Evolutionary conservation across 345 rosid species (phyloP).

Genomic region (Hypericum androsaemum): DNA sequence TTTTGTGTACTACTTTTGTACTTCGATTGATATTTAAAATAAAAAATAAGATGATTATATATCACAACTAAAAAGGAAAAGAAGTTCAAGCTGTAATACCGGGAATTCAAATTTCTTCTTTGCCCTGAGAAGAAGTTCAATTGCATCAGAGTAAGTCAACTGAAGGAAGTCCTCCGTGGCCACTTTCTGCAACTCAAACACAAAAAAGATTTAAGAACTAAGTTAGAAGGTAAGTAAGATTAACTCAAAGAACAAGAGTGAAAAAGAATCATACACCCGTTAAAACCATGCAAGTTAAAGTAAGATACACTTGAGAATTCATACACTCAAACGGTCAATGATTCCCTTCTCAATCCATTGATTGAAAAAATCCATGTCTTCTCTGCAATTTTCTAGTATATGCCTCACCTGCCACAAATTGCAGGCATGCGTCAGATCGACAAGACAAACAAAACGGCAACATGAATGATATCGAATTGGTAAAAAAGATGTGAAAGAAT

Average conservation of each 20-base stretch:
- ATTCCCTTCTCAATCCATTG: conserved; percentile 97
- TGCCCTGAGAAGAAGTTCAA: conserved; percentile 74
- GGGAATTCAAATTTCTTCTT: conserved; percentile 82
- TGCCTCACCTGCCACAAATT: conserved; percentile 56
- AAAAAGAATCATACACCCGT: not conserved
- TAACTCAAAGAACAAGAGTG: not conserved
- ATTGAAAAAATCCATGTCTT: conserved; percentile 98
- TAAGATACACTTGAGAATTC: conserved; percentile 28
- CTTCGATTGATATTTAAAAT: too few relatives aligned
- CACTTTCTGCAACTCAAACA: conserved; percentile 50
- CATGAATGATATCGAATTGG: conserved; percentile 5
- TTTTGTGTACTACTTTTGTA: too few relatives aligned
- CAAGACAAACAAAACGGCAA: not conserved
- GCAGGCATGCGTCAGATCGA: conserved; percentile 11
- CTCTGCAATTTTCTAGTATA: conserved; percentile 82
- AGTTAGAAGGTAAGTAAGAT: not conserved
- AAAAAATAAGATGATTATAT: too few relatives aligned
- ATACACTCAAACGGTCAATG: conserved; percentile 71
- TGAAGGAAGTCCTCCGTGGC: conserved; percentile 86
- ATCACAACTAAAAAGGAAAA: too few relatives aligned
- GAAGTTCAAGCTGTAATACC: conserved; percentile 31
- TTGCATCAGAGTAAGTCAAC: conserved; percentile 75
- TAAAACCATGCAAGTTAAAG: conserved; percentile 7
- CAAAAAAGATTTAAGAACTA: conserved; percentile 8
- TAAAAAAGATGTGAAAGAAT: conserved; percentile 40